Base-by-base conservation (phyloP, 306 rosid genomes). In the Mimosa bimucronata region DNA sequence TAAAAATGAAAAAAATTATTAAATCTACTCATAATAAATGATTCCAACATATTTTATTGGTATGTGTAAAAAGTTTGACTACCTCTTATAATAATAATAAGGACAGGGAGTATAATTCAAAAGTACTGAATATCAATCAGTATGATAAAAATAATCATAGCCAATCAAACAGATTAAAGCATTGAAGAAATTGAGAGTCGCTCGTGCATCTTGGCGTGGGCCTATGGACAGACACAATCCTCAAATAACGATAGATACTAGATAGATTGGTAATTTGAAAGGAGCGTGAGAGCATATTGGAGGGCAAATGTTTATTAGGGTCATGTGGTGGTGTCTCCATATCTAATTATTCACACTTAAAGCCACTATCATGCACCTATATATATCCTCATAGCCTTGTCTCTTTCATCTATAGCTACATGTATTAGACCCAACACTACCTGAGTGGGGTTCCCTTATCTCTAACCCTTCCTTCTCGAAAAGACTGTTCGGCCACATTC, bases 401-500 rank as follows among this genome's bases (percentile, higher is more conserved):
- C 38, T 25, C 58, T 15, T 60, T 30, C 73, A 34, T 48, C 45
- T 76, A 77, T 31, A 52, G 80, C 6, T 50, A 14, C 42, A 79
- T 77, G 83, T 62, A 29, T 26, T 42, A 65, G 18, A 73, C 28
- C 41, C 30, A 74, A 57, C 64, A 64, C 58, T 71, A 68, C 52
- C 19, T 44, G 23, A 75, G 86, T 82, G 42, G 74, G 78, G 30
- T 71, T 69, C 29, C 26, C 48, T 2, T 10, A 19, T 66, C 48
- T 0, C 71, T 9, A 8, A 18, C 26, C 45, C 19, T 31, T 26
- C 65, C 80, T 81, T 83, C 85, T 72, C 71, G 57, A 64, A 79
- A 86, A 64, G 88, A 76, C 80, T 46, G 66, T 83, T 69, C 53
- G 65, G 69, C 80, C 71, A 3, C 79, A 74, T 81, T 66, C 29